These are phyloP conservation scores for Serpula lacrymans DNA, from an alignment of 768 basidiomycete genomes.

Conservation along the genomic window DNA sequence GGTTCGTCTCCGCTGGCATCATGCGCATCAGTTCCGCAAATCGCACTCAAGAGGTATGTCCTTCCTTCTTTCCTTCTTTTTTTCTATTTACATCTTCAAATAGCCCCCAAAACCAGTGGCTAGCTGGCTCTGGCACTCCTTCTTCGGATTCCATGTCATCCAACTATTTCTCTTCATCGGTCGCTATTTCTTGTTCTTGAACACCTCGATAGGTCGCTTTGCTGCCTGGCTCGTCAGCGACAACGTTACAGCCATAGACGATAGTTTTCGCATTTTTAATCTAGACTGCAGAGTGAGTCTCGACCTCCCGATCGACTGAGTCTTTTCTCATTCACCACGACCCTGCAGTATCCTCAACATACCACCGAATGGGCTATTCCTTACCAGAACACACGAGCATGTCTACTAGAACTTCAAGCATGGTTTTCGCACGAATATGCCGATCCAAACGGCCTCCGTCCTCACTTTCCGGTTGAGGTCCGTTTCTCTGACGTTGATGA, in stretches of 20 bases:
- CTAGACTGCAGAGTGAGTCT: conserved; percentile 85
- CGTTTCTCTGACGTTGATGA: conserved; percentile 86
- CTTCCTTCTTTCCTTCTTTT: conserved; percentile 8
- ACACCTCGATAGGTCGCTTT: conserved; percentile 59
- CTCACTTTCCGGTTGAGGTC: conserved; percentile 92
- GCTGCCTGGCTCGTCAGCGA: conserved; percentile 64
- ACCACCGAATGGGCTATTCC: conserved; percentile 97
- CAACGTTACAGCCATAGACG: conserved; percentile 62
- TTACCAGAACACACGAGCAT: conserved; percentile 57
- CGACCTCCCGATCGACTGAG: background rate
- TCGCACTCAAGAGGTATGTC: conserved; percentile 69
- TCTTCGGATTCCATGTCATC: conserved; percentile 77
- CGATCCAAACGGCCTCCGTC: conserved; percentile 71
- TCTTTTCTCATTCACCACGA: conserved; percentile 10
- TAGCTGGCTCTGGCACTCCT: conserved; percentile 66
- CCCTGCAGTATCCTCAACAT: conserved; percentile 80
- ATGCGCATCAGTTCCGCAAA: conserved; percentile 72
- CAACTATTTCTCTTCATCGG: conserved; percentile 83
- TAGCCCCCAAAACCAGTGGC: conserved; percentile 51
- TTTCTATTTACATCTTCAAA: conserved; percentile 10
- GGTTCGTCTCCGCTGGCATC: conserved; percentile 79
- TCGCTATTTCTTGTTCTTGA: conserved; percentile 59
- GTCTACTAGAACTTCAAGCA: conserved; percentile 64
- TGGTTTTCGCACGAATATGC: conserved; percentile 70
- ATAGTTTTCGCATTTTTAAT: conserved; percentile 84